Percentiles rank a stretch among this genome's conserved stretches.
phyloP scores from a whole-genome alignment of 129 eudicot species.

The Centaurea solstitialis region DNA sequence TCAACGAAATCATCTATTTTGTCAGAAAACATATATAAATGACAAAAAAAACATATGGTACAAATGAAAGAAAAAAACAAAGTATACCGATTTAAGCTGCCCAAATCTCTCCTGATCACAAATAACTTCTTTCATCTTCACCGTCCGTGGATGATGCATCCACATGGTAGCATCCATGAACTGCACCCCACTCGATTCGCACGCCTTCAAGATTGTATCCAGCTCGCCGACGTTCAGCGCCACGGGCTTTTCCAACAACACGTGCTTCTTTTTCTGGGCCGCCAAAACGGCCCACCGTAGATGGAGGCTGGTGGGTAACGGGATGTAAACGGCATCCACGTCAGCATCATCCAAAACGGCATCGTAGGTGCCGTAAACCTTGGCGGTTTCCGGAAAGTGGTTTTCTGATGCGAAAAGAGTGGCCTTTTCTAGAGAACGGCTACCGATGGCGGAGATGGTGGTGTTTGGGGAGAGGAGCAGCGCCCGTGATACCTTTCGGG shows the following conservation, averaged over 20 bases:
- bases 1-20: too few relatives aligned
- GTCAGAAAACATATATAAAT: too few relatives aligned
- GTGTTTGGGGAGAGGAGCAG: slow-evolving; percentile 48
- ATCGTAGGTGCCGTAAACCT: slow-evolving; percentile 51
- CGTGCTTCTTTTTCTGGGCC: slow-evolving; percentile 62
- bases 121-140: slow-evolving; percentile 44
- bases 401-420: slow-evolving; percentile 40
- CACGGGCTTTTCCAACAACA: slow-evolving; percentile 65
- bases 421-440: slow-evolving; percentile 66
- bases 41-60: too few relatives aligned
- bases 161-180: slow-evolving; percentile 75
- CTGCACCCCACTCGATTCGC: slow-evolving; percentile 62
- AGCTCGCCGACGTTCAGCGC: slow-evolving; percentile 53
- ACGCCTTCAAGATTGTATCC: slow-evolving; percentile 46
- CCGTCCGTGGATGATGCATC: slow-evolving; percentile 77
- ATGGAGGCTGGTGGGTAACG: slow-evolving; percentile 61
- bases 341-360: slow-evolving; percentile 54
- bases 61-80: too few relatives aligned
- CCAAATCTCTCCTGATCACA: slow-evolving; percentile 43
- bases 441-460: slow-evolving; percentile 58
- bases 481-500: slow-evolving; percentile 61
- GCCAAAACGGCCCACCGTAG: slow-evolving; percentile 58
- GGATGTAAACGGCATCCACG: slow-evolving; percentile 64
- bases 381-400: slow-evolving; percentile 45
- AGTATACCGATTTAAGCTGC: slow-evolving; percentile 46